Base-by-base conservation (phyloP, 495 filamentous ascomycete genomes). In the Entonaema liquescens region DNA sequence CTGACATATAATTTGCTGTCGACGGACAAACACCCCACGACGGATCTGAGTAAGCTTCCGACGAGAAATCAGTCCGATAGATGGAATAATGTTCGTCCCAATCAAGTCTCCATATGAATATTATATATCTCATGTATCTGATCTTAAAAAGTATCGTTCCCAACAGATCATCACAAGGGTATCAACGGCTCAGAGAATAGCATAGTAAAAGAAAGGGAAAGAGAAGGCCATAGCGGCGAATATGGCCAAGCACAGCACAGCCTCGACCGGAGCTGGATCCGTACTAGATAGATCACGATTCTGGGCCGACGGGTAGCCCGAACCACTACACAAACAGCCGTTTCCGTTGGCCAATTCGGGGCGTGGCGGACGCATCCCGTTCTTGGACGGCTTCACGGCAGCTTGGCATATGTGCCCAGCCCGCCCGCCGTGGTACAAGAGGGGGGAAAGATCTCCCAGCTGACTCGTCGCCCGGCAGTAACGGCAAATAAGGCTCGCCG, bases 401-500 rank as follows among this genome's bases (percentile, higher is more conserved):
- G 53, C 53, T 53, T 53, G 49, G 49, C 49, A 29, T 53, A 19
- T 53, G 49, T 26, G 53, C 29, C 29, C 29, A 56, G 53, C 26
- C 53, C 28, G 53, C 53, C 17, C 53, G 29, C 29, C 28, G 53
- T 56, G n/a, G 28, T 13, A 56, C 53, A 56, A 33, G n/a, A n/a
- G 28, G 28, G 17, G 29, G 29, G 29, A 35, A 35, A n/a, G 28
- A 56, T 31, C 29, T n/a, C n/a, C 28, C 53, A 56, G 50, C 50
- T 47, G 44, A 55, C 60, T 59, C 65, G 68, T 53, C 57, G 59
- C 42, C 59, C 68, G 68, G 58, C 59, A 66, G 56, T 52, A 47
- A 67, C 52, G 38, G 26, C 36, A 59, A 36, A 44, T 38, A 42
- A 65, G 60, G 54, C 60, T 59, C 54, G 31, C 17, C 17, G 15